A percentile compares a stretch with the other conserved stretches of the same genome.
Evolutionary conservation across 768 basidiomycete species (phyloP).

Genomic region (Fibroporia radiculosa): DNA sequence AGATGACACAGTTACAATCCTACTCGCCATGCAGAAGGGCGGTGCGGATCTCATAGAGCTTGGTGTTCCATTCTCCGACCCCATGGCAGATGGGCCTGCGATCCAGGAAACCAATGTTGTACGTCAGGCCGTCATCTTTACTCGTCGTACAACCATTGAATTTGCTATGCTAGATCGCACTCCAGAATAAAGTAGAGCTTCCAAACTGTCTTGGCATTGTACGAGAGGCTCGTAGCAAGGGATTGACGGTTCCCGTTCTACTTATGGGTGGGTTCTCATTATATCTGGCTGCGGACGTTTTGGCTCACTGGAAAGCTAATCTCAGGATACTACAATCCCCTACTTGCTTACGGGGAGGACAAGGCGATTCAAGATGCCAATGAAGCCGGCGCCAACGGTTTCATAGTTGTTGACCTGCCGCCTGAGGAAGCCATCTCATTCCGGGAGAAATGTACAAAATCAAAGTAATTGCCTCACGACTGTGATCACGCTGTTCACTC

Average conservation of each 20-base stretch:
- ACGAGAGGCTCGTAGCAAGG: constrained; percentile 70
- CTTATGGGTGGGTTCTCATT: constrained; percentile 65
- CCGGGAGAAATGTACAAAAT: constrained; percentile 76
- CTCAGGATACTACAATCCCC: constrained; percentile 93
- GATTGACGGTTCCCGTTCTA: constrained; percentile 80
- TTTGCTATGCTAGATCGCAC: constrained; percentile 53
- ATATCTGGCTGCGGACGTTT: no score
- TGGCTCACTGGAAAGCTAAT: no score
- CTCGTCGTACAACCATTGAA: background rate
- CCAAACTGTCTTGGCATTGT: constrained; percentile 65
- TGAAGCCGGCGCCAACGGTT: constrained; percentile 92
- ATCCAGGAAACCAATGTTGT: constrained; percentile 96
- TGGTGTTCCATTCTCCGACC: constrained; percentile 94
- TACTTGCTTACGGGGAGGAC: constrained; percentile 93
- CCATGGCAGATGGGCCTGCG: constrained; percentile 89
- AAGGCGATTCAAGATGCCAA: constrained; percentile 85
- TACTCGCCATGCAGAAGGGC: constrained; percentile 90
- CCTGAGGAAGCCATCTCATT: constrained; percentile 94
- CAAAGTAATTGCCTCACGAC: constrained; percentile 48
- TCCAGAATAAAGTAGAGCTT: constrained; percentile 77
- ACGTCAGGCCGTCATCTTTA: constrained; percentile 19
- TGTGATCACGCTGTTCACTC: background rate
- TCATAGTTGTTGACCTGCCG: constrained; percentile 95
- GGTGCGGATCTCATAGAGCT: constrained; percentile 94
- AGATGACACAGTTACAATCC: constrained; percentile 75